Evolutionary conservation across 2,329 filamentous ascomycete genomes (phyloP), one percentile per base, ranked within the genome.

Genomic region (Nemania sp.): DNA sequence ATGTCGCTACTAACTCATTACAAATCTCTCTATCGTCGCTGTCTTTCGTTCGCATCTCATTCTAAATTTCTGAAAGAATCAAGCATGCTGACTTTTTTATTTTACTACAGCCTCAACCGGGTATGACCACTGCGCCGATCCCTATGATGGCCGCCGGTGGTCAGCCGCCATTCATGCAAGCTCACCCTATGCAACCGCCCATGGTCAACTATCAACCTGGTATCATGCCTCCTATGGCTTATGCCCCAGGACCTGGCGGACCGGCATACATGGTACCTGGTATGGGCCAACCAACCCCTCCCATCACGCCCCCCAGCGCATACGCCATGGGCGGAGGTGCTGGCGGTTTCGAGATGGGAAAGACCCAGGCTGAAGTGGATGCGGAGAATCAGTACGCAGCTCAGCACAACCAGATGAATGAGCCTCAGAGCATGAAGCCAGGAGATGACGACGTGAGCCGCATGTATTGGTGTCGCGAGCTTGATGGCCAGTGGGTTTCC

Each of bases 391-490:
- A 79, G 46, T 75, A 81, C 67, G 79, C 82, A 64, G 80, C 81
- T n/a, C 70, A 79, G 61, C 72, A 76, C 64, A 82, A 81, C 71
- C 77, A 78, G 66, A 75, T 82, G 65, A 79, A 81, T 65, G 80
- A 85, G 72, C 80, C 83, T 15, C 85, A 88, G 77, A 84, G 87
- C 67, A 85, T 87, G 71, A 84, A 86, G 73, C 86, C 86, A 2
- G 79, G 80, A 18, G 85, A 88, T 68, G 81, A 85, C 65, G 81
- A 87, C 73, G 81, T 82, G 40, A 79, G 78, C 46, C 83, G 85
- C 63, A 82, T 84, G 76, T 89, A 88, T 75, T 84, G 81, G 76
- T 80, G 83, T 67, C 82, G 84, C 59, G 85, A 88, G 75, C 74
- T 83, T 66, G 84, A 88, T 72, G 81, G 83, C 51, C 80, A 81